Percentiles rank a stretch among this genome's conserved stretches.
phyloP scores from a whole-genome alignment of 1,139 yeast genomes.

The Sugiyamaella japonica region DNA sequence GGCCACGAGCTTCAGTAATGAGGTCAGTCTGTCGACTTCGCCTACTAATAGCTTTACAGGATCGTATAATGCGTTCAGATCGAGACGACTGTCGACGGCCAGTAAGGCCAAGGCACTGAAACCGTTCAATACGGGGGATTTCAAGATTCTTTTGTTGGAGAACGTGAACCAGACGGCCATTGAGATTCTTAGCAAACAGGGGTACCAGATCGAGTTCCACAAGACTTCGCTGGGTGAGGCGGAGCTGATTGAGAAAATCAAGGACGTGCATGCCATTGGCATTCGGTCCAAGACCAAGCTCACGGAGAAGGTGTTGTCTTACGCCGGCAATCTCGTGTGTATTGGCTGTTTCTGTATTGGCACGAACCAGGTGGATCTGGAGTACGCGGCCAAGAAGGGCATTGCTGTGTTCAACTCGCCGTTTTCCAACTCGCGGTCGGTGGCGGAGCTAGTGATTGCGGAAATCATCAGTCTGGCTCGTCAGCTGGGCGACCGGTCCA shows the following conservation, averaged over 20 bases:
- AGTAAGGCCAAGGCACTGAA: constrained; percentile 60
- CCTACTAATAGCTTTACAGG: constrained; percentile 47
- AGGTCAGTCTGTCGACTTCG: constrained; percentile 47
- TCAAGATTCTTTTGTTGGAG: constrained; percentile 85
- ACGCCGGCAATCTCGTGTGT: constrained; percentile 85
- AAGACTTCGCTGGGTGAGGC: constrained; percentile 89
- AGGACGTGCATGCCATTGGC: constrained; percentile 94
- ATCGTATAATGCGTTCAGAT: constrained; percentile 54
- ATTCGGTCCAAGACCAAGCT: constrained; percentile 95
- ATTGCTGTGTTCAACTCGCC: constrained; percentile 98
- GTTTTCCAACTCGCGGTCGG: constrained; percentile 96
- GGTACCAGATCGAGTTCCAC: constrained; percentile 94
- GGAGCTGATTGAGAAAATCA: constrained; percentile 90
- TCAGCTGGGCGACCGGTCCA: constrained; percentile 95
- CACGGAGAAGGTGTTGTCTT: constrained; percentile 72
- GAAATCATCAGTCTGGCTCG: constrained; percentile 93
- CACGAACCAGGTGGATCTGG: constrained; percentile 94
- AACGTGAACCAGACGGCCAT: constrained; percentile 93
- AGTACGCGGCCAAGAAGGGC: constrained; percentile 89
- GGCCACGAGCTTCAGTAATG: constrained; percentile 53
- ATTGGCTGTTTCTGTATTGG: constrained; percentile 99
- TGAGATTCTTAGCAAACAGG: constrained; percentile 79
- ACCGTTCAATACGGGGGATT: constrained; percentile 89
- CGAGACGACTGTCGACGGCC: constrained; percentile 43
- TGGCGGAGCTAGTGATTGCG: constrained; percentile 95